Percentiles rank a stretch among this genome's conserved stretches.
Evolutionary conservation across 768 basidiomycete genomes (phyloP).

Genomic region (Suillus ampliporus): DNA sequence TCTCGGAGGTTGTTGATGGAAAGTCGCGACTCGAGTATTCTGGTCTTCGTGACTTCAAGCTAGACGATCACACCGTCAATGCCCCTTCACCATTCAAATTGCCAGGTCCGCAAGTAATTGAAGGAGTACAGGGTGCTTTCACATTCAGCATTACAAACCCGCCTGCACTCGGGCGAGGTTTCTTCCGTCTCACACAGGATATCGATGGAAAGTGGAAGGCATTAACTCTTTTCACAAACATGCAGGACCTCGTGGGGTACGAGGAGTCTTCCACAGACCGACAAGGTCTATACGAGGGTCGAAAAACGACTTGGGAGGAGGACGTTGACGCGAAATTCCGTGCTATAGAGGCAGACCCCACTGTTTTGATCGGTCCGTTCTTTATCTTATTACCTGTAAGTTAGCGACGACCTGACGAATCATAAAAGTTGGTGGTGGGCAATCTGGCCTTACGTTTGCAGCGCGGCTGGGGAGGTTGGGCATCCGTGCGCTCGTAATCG

Average conservation of each 20-base stretch:
- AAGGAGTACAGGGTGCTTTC: conserved; percentile 1
- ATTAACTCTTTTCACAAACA: conserved; percentile 56
- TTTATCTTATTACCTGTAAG: not conserved
- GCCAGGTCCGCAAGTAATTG: not conserved
- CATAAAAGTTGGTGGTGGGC: conserved; percentile 57
- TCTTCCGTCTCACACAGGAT: conserved; percentile 56
- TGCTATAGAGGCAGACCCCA: conserved; percentile 31
- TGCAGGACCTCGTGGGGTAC: conserved; percentile 56
- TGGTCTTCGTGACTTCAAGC: not conserved
- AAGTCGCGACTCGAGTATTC: not conserved
- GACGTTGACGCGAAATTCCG: not conserved
- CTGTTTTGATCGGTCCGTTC: conserved; percentile 35
- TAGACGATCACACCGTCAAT: conserved; percentile 1
- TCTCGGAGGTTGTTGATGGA: not conserved
- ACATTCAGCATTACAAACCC: not conserved
- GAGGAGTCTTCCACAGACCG: conserved; percentile 39
- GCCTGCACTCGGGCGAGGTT: conserved; percentile 35
- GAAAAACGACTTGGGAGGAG: not conserved
- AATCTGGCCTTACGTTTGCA: conserved; percentile 63
- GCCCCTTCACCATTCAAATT: not conserved
- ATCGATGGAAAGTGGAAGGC: conserved; percentile 56
- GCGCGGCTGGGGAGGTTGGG: conserved; percentile 61
- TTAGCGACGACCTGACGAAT: not conserved
- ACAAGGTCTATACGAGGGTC: not conserved
- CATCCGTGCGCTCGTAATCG: conserved; percentile 55